Percentiles rank a stretch among this genome's conserved stretches.
Evolutionary conservation across 257 asterid species (phyloP).

Genomic region (Solanum rostratum): DNA sequence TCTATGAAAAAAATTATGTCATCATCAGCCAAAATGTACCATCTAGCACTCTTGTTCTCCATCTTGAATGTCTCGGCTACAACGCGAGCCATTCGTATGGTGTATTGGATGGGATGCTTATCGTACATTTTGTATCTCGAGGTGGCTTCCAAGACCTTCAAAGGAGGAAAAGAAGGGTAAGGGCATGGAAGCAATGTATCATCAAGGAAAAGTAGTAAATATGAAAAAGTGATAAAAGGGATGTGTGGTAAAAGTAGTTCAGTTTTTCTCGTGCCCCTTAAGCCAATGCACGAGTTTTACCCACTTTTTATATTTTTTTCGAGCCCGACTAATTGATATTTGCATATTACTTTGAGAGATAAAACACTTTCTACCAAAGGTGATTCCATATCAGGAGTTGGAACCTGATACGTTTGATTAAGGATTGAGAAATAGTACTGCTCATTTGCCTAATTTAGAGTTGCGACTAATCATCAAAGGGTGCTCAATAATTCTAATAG

Average conservation of each 20-base stretch:
- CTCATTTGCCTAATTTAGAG: neutral
- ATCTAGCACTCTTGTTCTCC: conserved; percentile 8
- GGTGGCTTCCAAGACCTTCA: conserved; percentile 17
- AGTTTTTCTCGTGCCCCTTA: too few relatives aligned
- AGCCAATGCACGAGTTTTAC: too few relatives aligned
- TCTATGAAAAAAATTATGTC: conserved; percentile 34
- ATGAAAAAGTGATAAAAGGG: too few relatives aligned
- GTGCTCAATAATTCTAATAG: neutral
- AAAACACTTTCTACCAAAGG: too few relatives aligned
- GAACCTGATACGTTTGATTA: too few relatives aligned
- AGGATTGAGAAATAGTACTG: too few relatives aligned
- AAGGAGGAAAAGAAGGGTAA: conserved; percentile 13
- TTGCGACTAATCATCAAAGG: neutral
- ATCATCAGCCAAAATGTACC: conserved; percentile 43
- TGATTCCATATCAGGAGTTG: too few relatives aligned
- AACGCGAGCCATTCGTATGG: conserved; percentile 15
- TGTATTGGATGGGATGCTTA: conserved; percentile 9
- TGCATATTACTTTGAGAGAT: too few relatives aligned
- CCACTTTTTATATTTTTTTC: too few relatives aligned
- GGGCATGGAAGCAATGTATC: conserved; percentile 20
- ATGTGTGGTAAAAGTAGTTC: too few relatives aligned
- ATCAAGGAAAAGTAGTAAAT: too few relatives aligned
- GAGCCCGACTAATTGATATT: too few relatives aligned
- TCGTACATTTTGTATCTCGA: conserved; percentile 7
- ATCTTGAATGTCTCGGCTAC: conserved; percentile 19